Base-by-base conservation (phyloP, 768 basidiomycete species). In the Serendipita vermifera region DNA sequence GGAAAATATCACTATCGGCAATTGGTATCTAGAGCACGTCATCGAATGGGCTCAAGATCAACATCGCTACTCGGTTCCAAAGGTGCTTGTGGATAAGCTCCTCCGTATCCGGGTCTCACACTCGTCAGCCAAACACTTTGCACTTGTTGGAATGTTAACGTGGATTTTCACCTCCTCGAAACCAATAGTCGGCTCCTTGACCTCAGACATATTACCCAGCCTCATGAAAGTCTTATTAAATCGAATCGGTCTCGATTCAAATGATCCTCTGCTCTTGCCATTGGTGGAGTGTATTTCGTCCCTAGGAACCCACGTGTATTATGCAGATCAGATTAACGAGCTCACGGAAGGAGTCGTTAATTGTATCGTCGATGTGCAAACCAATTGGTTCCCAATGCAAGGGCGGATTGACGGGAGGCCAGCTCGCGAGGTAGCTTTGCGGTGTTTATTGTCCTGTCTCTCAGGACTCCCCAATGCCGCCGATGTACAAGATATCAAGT, bases 291-390 rank as follows among this genome's bases (percentile, higher is more conserved):
- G 85, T 64, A 83, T 93, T 38, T 74, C 85, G n/a, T 87, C 91
- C 0, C 73, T 97, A 9, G 90, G 90, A 33, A 81, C 85, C 9
- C 91, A 94, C 64, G 82, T 94, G 55, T 93, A 96, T 71, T 97
- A 97, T 65, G 85, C 89, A 35, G 93, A 96, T 67, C 93, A 97
- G 69, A 89, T 92, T 51, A 87, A 90, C 64, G 93, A 96, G 64
- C 79, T 96, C 39, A 81, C 88, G 1, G 83, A 81, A 56, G 92
- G 93, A 67, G 70, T 93, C 40, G 79, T 90, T 38, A 77, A 77
- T 59, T 81, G 89, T 15, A 75, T 96, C 14, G 73, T 82, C 3
- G 71, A 79, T 2, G 69, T 92, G 24, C 85, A 92, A 62, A 71
- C 77, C 2, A 82, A 80, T 61, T 82, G 82, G 5, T 64, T 78